These are phyloP conservation scores for Aspergillus sergii DNA, from an alignment of 2,329 filamentous ascomycete species.

Conservation along the genomic window DNA sequence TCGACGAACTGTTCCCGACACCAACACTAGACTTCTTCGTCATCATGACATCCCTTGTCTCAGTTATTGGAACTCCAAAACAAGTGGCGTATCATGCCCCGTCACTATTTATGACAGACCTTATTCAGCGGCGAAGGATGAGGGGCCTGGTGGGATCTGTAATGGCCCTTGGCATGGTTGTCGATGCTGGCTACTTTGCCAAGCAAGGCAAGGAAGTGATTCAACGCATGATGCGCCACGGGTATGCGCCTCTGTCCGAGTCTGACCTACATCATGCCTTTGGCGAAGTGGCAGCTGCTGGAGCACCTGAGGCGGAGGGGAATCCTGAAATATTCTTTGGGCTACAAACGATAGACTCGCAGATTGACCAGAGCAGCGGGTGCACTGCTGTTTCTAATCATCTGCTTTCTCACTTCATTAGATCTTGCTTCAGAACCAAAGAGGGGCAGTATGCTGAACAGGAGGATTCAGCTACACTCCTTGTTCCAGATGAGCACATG, in stretches of 20 bases:
- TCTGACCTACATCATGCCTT: neutral
- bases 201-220: neutral
- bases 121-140: neutral
- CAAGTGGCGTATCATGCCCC: neutral
- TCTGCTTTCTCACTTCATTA: conserved; percentile 1
- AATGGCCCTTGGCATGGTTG: neutral
- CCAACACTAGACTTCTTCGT: neutral
- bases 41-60: neutral
- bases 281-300: neutral
- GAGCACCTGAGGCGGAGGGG: neutral
- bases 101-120: neutral
- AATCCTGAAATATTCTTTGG: neutral
- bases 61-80: neutral
- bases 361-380: neutral
- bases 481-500: no score
- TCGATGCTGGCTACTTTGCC: neutral
- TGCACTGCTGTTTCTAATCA: no score
- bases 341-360: neutral
- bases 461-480: neutral
- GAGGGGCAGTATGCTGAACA: neutral
- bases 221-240: neutral
- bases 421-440: neutral
- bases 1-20: neutral
- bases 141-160: neutral
- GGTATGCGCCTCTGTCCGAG: neutral